These are phyloP conservation scores for Periconia sp. DNA, from an alignment of 2,329 filamentous ascomycete genomes.

Conservation along the genomic window DNA sequence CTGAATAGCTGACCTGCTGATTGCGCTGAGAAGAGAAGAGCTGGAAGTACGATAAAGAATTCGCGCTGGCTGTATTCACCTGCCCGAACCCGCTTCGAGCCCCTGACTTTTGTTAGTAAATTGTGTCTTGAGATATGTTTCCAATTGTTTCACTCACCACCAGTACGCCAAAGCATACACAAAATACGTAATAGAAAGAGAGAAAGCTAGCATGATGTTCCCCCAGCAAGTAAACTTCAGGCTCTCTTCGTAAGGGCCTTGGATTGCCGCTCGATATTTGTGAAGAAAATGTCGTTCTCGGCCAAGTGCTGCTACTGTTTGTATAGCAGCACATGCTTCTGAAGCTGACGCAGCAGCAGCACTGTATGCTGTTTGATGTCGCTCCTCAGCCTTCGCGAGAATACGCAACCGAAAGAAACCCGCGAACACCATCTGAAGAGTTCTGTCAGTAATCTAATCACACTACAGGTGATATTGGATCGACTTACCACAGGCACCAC, in stretches of 20 bases:
- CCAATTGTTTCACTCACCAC: slow-evolving; percentile 22
- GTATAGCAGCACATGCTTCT: slow-evolving; percentile 67
- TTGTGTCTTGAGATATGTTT: not conserved
- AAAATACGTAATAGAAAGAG: slow-evolving; percentile 50
- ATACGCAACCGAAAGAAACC: slow-evolving; percentile 52
- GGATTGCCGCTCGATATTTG: slow-evolving; percentile 41
- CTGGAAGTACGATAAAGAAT: slow-evolving; percentile 51
- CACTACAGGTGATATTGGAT: not conserved
- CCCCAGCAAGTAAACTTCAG: slow-evolving; percentile 43
- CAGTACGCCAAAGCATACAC: slow-evolving; percentile 53
- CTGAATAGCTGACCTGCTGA: slow-evolving; percentile 51
- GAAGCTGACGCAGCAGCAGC: slow-evolving; percentile 66
- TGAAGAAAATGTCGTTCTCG: slow-evolving; percentile 44
- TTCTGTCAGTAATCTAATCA: not conserved
- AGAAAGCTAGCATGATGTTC: slow-evolving; percentile 48
- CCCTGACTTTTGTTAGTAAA: slow-evolving; percentile 23
- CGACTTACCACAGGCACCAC: slow-evolving; percentile 45
- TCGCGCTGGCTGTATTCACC: slow-evolving; percentile 45
- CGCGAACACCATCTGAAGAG: slow-evolving; percentile 42
- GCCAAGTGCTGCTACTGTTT: slow-evolving; percentile 56
- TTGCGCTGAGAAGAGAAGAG: slow-evolving; percentile 51
- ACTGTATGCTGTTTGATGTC: slow-evolving; percentile 65
- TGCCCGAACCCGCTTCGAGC: slow-evolving; percentile 47
- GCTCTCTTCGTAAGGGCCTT: slow-evolving; percentile 44
- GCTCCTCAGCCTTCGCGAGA: slow-evolving; percentile 61